Conservation (phyloP, 2,329 filamentous ascomycete genomes). For the Bisporella sp. region DNA sequence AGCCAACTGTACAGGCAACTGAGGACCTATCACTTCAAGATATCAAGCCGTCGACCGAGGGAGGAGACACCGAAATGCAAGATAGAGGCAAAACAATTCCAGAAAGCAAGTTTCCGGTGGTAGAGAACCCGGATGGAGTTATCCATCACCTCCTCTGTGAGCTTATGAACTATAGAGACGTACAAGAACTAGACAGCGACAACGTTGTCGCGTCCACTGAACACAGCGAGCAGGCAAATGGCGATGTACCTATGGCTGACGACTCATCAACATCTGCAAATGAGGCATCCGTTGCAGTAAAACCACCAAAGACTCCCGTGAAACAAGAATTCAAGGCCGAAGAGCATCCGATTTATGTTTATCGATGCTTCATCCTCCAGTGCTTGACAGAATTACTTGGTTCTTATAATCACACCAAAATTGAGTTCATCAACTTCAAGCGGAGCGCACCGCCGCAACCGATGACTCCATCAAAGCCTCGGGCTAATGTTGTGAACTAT, state of each 20-base stretch:
- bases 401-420: constrained; percentile 89
- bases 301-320: constrained; percentile 35
- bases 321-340: constrained; percentile 83
- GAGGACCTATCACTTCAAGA: constrained; percentile 34
- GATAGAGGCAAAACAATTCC: constrained; percentile 55
- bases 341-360: constrained; percentile 92
- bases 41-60: constrained; percentile 54
- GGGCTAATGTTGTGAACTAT: constrained; percentile 89
- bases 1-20: constrained; percentile 27
- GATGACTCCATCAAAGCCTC: constrained; percentile 82
- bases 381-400: constrained; percentile 85
- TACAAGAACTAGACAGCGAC: constrained; percentile 71
- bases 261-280: constrained; percentile 9
- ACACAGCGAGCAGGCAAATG: constrained; percentile 14
- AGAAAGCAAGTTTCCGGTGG: constrained; percentile 74
- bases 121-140: constrained; percentile 91
- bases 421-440: constrained; percentile 99
- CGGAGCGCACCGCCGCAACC: constrained; percentile 78
- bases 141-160: constrained; percentile 93
- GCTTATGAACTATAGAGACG: constrained; percentile 83
- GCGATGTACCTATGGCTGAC: constrained; percentile 20
- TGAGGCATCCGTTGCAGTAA: constrained; percentile 32
- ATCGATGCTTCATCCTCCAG: constrained; percentile 89
- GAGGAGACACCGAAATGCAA: constrained; percentile 50
- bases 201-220: constrained; percentile 27